phyloP scores from a whole-genome alignment of 345 rosid species.

The Gossypium arboreum region DNA sequence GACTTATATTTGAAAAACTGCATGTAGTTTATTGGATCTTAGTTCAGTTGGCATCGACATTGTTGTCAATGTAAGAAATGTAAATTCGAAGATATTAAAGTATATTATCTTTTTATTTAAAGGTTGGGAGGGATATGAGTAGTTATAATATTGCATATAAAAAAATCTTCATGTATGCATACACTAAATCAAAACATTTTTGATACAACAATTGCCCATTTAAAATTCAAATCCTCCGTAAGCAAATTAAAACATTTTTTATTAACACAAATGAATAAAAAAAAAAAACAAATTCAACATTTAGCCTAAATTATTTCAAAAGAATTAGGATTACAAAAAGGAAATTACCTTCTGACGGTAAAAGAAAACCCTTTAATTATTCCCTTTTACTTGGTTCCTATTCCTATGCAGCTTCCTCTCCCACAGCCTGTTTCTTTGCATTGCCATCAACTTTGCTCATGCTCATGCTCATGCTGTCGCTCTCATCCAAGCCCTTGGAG shows the following conservation, averaged over 20 bases:
- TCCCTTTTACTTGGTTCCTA: not conserved
- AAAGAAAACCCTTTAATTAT: not conserved
- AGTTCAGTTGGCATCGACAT: too few relatives aligned
- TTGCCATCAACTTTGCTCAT: not conserved
- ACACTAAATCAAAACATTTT: too few relatives aligned
- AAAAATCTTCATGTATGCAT: too few relatives aligned
- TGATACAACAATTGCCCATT: too few relatives aligned
- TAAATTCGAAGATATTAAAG: rapidly evolving
- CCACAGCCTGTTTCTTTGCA: not conserved
- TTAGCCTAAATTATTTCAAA: not conserved
- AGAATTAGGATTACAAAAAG: not conserved
- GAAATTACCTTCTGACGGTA: not conserved
- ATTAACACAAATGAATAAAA: not conserved
- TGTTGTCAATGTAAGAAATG: rapidly evolving
- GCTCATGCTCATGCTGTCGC: not conserved
- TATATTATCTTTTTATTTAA: too few relatives aligned
- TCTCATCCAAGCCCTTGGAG: not conserved
- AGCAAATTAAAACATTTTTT: too few relatives aligned
- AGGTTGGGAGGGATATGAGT: rapidly evolving
- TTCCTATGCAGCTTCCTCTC: slow-evolving; percentile 1
- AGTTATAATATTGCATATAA: too few relatives aligned
- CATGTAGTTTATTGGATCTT: too few relatives aligned
- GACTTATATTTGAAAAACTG: too few relatives aligned
- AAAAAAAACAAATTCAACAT: not conserved
- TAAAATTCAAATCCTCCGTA: too few relatives aligned